A percentile compares a stretch with the other conserved stretches of the same genome.
Evolutionary conservation across 805 yeast genomes (phyloP).

Genomic region (Cyberlindnera americana): DNA sequence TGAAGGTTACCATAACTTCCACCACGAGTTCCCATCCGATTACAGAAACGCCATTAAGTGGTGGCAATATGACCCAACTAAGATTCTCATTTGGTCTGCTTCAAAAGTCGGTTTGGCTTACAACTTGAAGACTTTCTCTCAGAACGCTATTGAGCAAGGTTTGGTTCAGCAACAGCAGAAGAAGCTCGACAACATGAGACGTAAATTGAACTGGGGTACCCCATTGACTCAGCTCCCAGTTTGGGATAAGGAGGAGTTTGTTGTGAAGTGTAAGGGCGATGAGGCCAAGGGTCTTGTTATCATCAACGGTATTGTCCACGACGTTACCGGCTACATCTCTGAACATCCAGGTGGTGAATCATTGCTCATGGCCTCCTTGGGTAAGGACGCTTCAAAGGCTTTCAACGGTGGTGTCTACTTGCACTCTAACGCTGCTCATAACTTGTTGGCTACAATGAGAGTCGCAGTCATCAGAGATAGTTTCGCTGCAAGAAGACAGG

Average conservation of each 20-base stretch:
- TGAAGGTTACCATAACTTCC: conserved; percentile 89
- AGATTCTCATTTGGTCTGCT: conserved; percentile 52
- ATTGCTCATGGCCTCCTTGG: conserved; percentile 62
- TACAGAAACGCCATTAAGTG: conserved; percentile 84
- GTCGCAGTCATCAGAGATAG: conserved; percentile 74
- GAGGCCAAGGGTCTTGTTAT: conserved; percentile 53
- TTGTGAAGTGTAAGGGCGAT: conserved; percentile 37
- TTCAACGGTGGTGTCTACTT: conserved; percentile 85
- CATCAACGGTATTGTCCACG: conserved; percentile 77
- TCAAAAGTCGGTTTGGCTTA: conserved; percentile 64
- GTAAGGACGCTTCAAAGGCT: conserved; percentile 83
- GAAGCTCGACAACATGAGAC: conserved; percentile 62
- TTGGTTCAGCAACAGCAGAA: conserved; percentile 79
- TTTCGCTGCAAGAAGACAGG: conserved; percentile 36
- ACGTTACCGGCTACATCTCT: conserved; percentile 60
- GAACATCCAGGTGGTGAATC: conserved; percentile 88
- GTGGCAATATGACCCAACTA: conserved; percentile 88
- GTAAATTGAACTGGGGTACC: conserved; percentile 72
- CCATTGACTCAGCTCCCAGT: conserved; percentile 63
- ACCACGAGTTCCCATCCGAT: conserved; percentile 86
- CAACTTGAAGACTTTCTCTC: conserved; percentile 73
- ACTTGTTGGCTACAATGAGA: conserved; percentile 79
- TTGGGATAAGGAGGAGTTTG: conserved; percentile 66
- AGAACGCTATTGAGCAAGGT: conserved; percentile 80
- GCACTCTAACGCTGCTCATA: conserved; percentile 85